Evolutionary conservation across 176 grass and related monocot species (phyloP).

Genomic region (Cenchrus americanus): DNA sequence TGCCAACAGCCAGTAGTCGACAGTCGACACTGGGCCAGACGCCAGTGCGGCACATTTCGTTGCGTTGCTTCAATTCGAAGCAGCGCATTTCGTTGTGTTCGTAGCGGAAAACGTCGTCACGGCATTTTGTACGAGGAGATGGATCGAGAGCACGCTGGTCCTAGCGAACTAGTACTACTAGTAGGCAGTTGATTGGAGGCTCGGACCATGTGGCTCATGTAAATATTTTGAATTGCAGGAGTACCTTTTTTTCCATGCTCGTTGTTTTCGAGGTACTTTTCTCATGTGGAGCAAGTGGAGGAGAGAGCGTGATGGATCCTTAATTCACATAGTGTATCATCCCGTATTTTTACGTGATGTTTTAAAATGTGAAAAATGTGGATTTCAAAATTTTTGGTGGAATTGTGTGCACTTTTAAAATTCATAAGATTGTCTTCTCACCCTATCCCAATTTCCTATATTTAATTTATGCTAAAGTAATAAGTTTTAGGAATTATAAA

Average conservation of each 20-base stretch:
- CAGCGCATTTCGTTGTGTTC: neutral
- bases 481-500: too few relatives aligned
- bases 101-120: neutral
- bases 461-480: too few relatives aligned
- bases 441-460: too few relatives aligned
- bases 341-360: too few relatives aligned
- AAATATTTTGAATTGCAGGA: neutral
- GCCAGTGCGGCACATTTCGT: too few relatives aligned
- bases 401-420: too few relatives aligned
- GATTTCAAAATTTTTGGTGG: too few relatives aligned
- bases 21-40: too few relatives aligned
- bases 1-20: neutral
- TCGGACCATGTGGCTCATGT: slow-evolving; percentile 29
- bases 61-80: neutral
- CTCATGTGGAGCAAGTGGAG: slow-evolving; percentile 16
- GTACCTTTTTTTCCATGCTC: neutral
- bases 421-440: too few relatives aligned
- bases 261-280: slow-evolving; percentile 6
- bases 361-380: too few relatives aligned
- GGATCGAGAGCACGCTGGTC: slow-evolving; percentile 4
- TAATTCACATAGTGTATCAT: neutral
- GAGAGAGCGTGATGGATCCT: neutral
- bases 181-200: neutral
- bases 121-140: neutral
- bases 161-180: neutral